Evolutionary conservation across 441 rosid species (phyloP), one percentile per base, ranked within the genome.

Genomic region (Hura crepitans): DNA sequence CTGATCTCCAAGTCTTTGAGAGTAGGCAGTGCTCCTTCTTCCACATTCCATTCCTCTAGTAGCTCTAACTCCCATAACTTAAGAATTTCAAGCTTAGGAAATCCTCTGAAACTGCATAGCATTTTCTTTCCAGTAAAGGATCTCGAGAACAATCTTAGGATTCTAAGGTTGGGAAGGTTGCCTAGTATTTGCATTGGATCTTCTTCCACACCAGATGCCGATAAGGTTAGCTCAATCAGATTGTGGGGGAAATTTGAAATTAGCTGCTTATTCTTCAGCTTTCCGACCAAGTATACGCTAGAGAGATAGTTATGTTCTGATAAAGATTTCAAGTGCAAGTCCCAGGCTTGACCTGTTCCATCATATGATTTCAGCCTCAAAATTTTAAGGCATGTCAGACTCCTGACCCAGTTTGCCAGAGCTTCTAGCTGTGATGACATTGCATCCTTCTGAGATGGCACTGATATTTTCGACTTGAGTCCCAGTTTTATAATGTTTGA

Each of bases 1-100:
- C 62, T 58, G 43, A 58, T 58, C 62, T 58, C 62, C 42, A 58
- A 17, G 62, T 31, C 42, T n/a, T 58, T 31, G 3, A 58, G 62
- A 17, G 2, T n/a, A 30, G 49, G 47, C 22, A 61, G 1, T 6
- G 65, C 43, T 22, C 46, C 47, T 61, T 61, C 46, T 30, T 61
- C 65, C 25, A 61, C 14, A 35, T 61, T 25, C 65, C 49, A 61
- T 22, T 45, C 49, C 49, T 20, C 49, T 10, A 37, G 65, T 11
- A n/a, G 15, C 47, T 61, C 49, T 9, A 20, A 22, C 49, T n/a
- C 49, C 49, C 30, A 61, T 15, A 61, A n/a, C 46, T 60, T 60
- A 3, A 60, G 28, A 2, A 57, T 20, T 57, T 30, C 39, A 15
- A 57, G 62, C 39, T 57, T 30, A 5, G 20, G 39, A 57, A 57